Percentiles rank a stretch among this genome's conserved stretches.
phyloP scores from a whole-genome alignment of 2,329 filamentous ascomycete species.

The Calonectria pteridis region DNA sequence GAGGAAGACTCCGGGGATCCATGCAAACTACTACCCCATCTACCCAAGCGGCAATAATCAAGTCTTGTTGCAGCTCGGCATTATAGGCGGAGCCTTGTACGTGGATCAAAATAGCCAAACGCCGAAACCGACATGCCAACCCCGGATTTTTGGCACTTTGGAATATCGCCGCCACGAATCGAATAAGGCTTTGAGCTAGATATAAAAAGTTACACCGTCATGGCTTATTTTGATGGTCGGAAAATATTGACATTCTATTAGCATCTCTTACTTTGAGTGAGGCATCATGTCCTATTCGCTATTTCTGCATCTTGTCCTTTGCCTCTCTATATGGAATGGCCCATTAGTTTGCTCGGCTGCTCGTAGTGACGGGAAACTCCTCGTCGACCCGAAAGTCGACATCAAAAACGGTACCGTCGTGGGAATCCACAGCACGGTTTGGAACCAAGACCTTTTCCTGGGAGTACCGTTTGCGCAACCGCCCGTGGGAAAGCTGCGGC shows the following conservation, averaged over 20 bases:
- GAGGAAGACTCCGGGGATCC: not conserved
- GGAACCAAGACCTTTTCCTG: not conserved
- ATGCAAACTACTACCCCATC: not conserved
- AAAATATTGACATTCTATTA: not conserved
- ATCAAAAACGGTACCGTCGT: not conserved
- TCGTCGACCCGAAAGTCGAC: not conserved
- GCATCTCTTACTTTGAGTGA: too few species aligned
- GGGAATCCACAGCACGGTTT: not conserved
- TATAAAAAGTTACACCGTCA: not conserved
- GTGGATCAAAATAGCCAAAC: not conserved
- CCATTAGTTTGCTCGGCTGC: not conserved
- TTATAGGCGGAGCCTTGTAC: not conserved
- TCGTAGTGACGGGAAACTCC: too few species aligned
- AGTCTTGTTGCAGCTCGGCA: not conserved
- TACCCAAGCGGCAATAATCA: not conserved
- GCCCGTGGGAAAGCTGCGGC: not conserved
- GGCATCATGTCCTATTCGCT: not conserved
- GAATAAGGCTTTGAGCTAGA: not conserved
- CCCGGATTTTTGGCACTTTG: not conserved
- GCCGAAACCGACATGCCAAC: not conserved
- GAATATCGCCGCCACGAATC: not conserved
- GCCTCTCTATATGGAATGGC: not conserved
- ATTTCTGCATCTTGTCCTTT: not conserved
- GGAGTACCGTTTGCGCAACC: not conserved
- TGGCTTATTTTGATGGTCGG: too few species aligned